These are phyloP conservation scores for Exophiala dermatitidis DNA, from an alignment of 2,329 filamentous ascomycete species.

Conservation along the genomic window DNA sequence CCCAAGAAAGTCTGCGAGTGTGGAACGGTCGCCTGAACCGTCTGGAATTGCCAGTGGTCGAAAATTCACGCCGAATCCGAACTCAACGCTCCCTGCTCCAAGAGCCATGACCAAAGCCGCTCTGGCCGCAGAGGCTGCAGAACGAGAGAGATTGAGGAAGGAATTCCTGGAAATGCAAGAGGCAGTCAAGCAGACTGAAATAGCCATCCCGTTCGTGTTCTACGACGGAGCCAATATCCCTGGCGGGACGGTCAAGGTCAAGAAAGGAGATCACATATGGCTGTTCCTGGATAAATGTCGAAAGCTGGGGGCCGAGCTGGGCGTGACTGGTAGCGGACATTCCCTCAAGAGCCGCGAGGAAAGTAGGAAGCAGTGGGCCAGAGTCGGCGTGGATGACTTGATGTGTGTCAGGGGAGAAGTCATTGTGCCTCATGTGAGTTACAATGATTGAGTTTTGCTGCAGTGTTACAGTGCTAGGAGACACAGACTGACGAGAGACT, in stretches of 20 bases:
- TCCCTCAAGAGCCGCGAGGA: slow-evolving; percentile 40
- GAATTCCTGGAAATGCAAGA: slow-evolving; percentile 81
- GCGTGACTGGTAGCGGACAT: slow-evolving; percentile 52
- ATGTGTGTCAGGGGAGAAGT: slow-evolving; percentile 86
- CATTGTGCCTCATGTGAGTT: slow-evolving; percentile 85
- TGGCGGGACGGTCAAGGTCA: slow-evolving; percentile 74
- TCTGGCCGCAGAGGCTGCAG: slow-evolving; percentile 69
- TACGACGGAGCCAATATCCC: slow-evolving; percentile 90
- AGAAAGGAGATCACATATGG: slow-evolving; percentile 91
- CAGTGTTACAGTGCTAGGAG: neutral
- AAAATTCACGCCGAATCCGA: slow-evolving; percentile 40
- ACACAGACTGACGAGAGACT: slow-evolving; percentile 3
- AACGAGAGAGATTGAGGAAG: slow-evolving; percentile 65
- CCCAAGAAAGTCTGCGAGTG: slow-evolving; percentile 3
- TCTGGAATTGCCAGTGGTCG: slow-evolving; percentile 7
- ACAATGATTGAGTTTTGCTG: neutral
- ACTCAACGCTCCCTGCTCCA: slow-evolving; percentile 47
- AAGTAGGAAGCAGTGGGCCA: slow-evolving; percentile 74
- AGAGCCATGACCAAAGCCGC: slow-evolving; percentile 70
- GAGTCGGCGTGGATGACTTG: slow-evolving; percentile 89
- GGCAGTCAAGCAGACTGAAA: slow-evolving; percentile 78
- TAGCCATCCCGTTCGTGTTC: slow-evolving; percentile 90
- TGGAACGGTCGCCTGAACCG: slow-evolving; percentile 16
- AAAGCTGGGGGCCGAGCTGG: slow-evolving; percentile 78
- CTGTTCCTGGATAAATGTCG: slow-evolving; percentile 84